phyloP scores from a whole-genome alignment of 495 filamentous ascomycete genomes.

The Margaritispora aquatica region DNA sequence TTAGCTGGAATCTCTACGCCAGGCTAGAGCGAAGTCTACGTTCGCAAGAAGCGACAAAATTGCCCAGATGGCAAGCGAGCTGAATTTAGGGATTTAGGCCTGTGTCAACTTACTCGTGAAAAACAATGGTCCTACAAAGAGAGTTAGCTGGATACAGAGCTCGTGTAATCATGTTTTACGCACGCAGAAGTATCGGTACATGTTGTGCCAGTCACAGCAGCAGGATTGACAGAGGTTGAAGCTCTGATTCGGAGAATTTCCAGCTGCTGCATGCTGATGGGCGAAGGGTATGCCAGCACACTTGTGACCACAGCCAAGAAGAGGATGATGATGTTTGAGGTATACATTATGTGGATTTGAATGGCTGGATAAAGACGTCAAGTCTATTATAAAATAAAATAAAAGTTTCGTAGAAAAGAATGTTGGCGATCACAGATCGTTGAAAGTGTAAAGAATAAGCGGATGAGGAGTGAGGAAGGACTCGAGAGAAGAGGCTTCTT shows the following conservation, averaged over 20 bases:
- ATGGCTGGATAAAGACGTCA: not conserved
- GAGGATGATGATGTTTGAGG: constrained; percentile 1
- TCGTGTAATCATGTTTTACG: not conserved
- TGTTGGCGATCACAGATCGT: constrained; percentile 10
- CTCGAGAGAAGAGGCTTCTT: not conserved
- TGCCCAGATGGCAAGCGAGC: not conserved
- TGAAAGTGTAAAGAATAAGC: not conserved
- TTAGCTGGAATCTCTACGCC: not conserved
- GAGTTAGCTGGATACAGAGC: not conserved
- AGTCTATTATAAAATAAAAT: not conserved
- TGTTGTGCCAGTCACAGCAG: constrained; percentile 9
- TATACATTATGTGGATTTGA: constrained; percentile 1
- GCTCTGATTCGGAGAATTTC: constrained; percentile 6
- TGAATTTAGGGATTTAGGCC: not conserved
- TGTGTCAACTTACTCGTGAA: not conserved
- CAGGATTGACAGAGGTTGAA: constrained; percentile 8
- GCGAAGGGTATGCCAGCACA: constrained; percentile 1
- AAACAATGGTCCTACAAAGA: constrained; percentile 4
- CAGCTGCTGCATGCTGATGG: constrained; percentile 1
- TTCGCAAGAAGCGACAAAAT: not conserved
- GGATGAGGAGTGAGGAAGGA: not conserved
- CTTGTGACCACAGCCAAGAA: not conserved
- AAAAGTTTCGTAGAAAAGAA: constrained; percentile 2
- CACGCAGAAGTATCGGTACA: constrained; percentile 4
- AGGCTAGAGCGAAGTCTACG: not conserved